These are phyloP conservation scores for Astragalus membranaceus DNA, from an alignment of 306 rosid genomes.

Conservation along the genomic window DNA sequence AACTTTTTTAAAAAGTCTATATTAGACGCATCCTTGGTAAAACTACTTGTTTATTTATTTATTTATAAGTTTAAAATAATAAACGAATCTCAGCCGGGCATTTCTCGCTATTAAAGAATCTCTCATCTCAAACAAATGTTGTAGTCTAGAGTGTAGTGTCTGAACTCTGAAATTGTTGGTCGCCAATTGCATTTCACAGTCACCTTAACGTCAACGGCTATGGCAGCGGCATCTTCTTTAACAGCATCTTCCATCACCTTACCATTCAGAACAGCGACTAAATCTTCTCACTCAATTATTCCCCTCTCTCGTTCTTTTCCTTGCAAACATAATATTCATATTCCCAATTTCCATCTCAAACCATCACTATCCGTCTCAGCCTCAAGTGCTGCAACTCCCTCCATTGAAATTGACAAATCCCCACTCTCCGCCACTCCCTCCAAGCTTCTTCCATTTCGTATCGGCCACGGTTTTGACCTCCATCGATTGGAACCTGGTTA, in stretches of 20 bases:
- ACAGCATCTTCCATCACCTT: conserved; percentile 26
- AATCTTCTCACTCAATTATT: neutral
- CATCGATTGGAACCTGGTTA: conserved; percentile 88
- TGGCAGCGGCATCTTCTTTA: conserved; percentile 38
- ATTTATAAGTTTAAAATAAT: too few relatives aligned
- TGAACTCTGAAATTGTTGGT: neutral
- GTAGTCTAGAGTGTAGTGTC: neutral
- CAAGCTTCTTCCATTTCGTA: conserved; percentile 71
- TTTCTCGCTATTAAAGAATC: too few relatives aligned
- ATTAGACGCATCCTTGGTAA: too few relatives aligned
- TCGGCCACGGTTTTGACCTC: conserved; percentile 95
- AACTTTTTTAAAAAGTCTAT: too few relatives aligned
- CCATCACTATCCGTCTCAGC: conserved; percentile 6
- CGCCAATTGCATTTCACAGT: neutral
- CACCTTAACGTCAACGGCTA: conserved; percentile 20
- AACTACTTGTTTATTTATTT: too few relatives aligned
- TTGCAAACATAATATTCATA: neutral
- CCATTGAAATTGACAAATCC: conserved; percentile 28
- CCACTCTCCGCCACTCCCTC: conserved; percentile 35
- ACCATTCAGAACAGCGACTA: conserved; percentile 7
- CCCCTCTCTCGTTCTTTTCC: conserved; percentile 26
- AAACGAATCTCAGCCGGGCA: too few relatives aligned
- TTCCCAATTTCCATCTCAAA: conserved; percentile 21
- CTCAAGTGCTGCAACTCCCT: conserved; percentile 28
- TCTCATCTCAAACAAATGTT: neutral